Evolutionary conservation across 1,284 basidiomycete genomes (phyloP), one percentile per base, ranked within the genome.

Genomic region (Ceratobasidium sp.): DNA sequence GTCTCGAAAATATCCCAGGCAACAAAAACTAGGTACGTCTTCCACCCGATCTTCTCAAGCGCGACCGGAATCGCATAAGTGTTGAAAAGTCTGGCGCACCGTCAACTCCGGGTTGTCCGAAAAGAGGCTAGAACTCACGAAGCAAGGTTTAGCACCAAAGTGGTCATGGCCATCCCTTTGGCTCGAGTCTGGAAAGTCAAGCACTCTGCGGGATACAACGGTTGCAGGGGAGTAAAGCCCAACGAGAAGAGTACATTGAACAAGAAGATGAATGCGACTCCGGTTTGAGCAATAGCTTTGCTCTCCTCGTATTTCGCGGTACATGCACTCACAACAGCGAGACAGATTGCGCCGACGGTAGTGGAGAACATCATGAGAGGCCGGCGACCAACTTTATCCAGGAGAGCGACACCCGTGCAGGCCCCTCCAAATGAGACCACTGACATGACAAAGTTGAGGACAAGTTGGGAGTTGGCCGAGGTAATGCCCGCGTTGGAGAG

Each of bases 181-280:
- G 77, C 77, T 68, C 77, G 72, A 38, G 55, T 73, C 69, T 77
- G 76, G 73, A 72, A 76, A 0, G 74, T 53, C n/a, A 77, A 69
- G n/a, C 74, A 73, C 53, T 77, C 77, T 40, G 77, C 72, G 13
- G 77, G 76, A 69, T 78, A 78, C 0, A 74, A 69, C 27, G 71
- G 72, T 57, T 77, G 76, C 1, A 78, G 60, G 0, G 77, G 77
- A 1, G 76, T 77, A 70, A 73, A 77, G n/a, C 77, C 76, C 56
- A 76, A 72, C 17, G 74, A 74, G 58, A 72, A 73, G 49, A 73
- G 69, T 6, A 72, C 70, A 56, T 50, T 64, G 57, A 57, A 55
- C 31, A 68, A 56, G 34, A 42, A 49, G 50, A 57, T 58, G 22
- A 52, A 55, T 12, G 52, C 47, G 42, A 70, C 45, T 1, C 62